phyloP scores from a whole-genome alignment of 495 filamentous ascomycete genomes.

The Articulospora tetracladia region DNA sequence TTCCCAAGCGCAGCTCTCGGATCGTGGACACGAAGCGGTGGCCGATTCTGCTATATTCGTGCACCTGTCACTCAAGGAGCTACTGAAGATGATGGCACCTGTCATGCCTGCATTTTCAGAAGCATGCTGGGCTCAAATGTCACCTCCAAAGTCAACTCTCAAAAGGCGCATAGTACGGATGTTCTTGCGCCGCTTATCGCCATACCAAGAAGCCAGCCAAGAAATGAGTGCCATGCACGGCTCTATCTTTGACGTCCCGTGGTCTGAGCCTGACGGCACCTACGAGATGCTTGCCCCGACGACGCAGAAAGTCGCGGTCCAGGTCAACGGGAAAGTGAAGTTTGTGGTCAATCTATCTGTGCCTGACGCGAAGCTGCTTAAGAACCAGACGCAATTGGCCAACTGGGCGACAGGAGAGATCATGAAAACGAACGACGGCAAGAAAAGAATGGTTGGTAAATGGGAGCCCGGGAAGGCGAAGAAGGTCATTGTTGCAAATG shows the following conservation, averaged over 20 bases:
- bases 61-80: slow-evolving; percentile 6
- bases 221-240: not conserved
- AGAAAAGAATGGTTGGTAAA: slow-evolving; percentile 18
- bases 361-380: slow-evolving; percentile 9
- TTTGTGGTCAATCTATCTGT: slow-evolving; percentile 58
- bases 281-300: slow-evolving; percentile 32
- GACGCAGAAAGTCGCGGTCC: slow-evolving; percentile 54
- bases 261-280: slow-evolving; percentile 51
- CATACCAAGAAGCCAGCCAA: not conserved
- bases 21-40: not conserved
- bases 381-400: slow-evolving; percentile 46
- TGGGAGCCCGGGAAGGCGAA: slow-evolving; percentile 28
- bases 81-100: slow-evolving; percentile 71
- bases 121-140: slow-evolving; percentile 69
- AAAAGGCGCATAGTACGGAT: not conserved
- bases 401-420: slow-evolving; percentile 31
- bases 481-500: slow-evolving; percentile 47
- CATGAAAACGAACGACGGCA: slow-evolving; percentile 26
- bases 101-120: slow-evolving; percentile 74
- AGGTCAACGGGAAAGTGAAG: slow-evolving; percentile 71
- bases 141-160: slow-evolving; percentile 26
- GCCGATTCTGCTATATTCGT: not conserved
- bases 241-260: slow-evolving; percentile 48
- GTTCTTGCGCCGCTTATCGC: not conserved
- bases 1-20: not conserved